Conservation (phyloP, 306 rosid genomes). For the Styphnolobium japonicum region DNA sequence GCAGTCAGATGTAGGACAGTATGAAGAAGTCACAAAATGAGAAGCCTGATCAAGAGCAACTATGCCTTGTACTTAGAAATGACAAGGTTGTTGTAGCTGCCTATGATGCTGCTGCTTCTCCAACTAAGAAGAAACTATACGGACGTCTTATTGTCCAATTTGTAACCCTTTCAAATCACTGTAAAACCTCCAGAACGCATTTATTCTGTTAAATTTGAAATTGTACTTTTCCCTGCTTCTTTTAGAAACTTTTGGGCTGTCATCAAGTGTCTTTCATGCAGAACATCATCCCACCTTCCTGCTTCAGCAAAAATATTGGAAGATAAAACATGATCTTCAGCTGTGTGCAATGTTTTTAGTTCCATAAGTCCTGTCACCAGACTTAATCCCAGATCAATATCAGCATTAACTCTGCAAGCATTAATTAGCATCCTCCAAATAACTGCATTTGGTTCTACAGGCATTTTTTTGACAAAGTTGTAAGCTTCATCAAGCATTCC, state of each 20-base stretch:
- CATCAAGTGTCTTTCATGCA: neutral
- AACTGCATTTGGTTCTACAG: neutral
- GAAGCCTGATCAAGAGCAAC: too few species aligned
- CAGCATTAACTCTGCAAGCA: neutral
- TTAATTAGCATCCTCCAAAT: conserved; percentile 9
- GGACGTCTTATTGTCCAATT: neutral
- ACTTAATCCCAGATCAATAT: neutral
- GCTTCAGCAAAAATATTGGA: conserved; percentile 2
- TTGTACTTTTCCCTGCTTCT: neutral
- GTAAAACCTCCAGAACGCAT: neutral
- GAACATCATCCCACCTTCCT: conserved; percentile 8
- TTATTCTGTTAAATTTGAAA: neutral
- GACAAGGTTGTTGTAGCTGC: neutral
- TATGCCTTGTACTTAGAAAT: too few species aligned
- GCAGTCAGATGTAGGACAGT: too few species aligned
- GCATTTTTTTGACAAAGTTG: neutral
- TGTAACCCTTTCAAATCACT: neutral
- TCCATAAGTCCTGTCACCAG: neutral
- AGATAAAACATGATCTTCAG: neutral
- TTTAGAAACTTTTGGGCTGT: neutral
- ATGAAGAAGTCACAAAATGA: too few species aligned
- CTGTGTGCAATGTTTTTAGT: neutral
- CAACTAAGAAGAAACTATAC: neutral
- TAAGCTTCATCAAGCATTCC: conserved; percentile 1
- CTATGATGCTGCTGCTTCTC: neutral